Evolutionary conservation across 2,329 filamentous ascomycete species (phyloP), one percentile per base, ranked within the genome.

Genomic region (Calonectria multiphialidica): DNA sequence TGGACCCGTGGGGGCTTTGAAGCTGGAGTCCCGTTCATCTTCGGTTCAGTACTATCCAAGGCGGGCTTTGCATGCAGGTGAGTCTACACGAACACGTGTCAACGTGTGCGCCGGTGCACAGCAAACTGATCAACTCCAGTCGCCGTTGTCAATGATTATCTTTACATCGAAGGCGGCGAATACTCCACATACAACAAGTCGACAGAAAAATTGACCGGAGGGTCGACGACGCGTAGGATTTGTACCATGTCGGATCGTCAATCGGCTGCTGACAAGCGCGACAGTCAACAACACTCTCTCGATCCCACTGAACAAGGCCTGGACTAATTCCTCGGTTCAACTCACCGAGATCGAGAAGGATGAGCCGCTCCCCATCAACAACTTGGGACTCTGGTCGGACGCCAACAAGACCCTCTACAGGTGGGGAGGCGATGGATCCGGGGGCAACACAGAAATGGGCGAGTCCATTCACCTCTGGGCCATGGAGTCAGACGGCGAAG

Each of bases 151-250:
- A 28, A 53, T 28, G 47, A 69, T 13, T 55, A 63, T n/a, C 66
- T 69, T 6, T 69, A 69, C 33, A 64, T 69, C 37, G 66, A 69
- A n/a, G 66, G 66, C 35, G 66, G 59, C 40, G 25, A 64, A 47
- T 28, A 62, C 47, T 55, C 28, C 18, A 13, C 50, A 37, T 30
- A 59, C 33, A 57, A 57, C 30, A 57, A 10, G 2, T 37, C 50
- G 28, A 57, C 30, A 10, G 30, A 23, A 16, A 57, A 57, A 30
- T 15, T 57, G 3, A 57, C 50, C 2, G 50, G 50, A 15, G 40
- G 50, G 9, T 67, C 64, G 9, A 47, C 33, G 18, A 53, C 50
- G 5, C 28, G 64, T 67, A 67, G 23, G 64, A 30, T 23, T 66
- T 10, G 5, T 0, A 15, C 42, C 35, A 65, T 40, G 28, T 2